Base-by-base conservation (phyloP, 306 rosid genomes). In the Begonia loranthoides region DNA sequence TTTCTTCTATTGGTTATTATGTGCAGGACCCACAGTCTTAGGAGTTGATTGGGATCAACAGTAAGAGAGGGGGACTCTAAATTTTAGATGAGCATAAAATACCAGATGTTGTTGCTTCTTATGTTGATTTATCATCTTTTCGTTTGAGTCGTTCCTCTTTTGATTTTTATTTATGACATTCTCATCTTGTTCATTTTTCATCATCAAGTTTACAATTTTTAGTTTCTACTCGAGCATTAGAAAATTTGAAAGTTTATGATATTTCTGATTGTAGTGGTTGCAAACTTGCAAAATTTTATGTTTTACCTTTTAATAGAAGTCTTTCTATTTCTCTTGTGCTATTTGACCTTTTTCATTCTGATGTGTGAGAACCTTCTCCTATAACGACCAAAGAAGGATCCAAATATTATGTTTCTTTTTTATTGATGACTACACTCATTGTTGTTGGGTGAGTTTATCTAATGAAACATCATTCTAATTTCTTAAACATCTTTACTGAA, bases 91-190 rank as follows among this genome's bases (percentile, higher is more conserved):
- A 50, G 22, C 4, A 4, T 15, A 50, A 17, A 49, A 49, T 49
- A 14, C 16, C 22, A 4, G 5, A 6, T 15, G 9, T 50, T 50
- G 53, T 28, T 14, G 53, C 28, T 4, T 5, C 52, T 49, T 12
- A 6, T 49, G 17, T 15, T 49, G 52, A 49, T 15, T 49, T 49
- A 17, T 49, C 52, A 12, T 49, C 52, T 49, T 49, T 49, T 49
- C 52, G 52, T 14, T 49, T 49, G 22, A 49, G 52, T 49, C 12
- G 6, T 49, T 49, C 52, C 43, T 39, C 10, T n/a, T n/a, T n/a
- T n/a, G n/a, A n/a, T n/a, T n/a, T n/a, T n/a, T n/a, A n/a, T n/a
- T n/a, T n/a, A n/a, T n/a, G n/a, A n/a, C n/a, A n/a, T n/a, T n/a
- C n/a, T n/a, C n/a, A n/a, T n/a, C n/a, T n/a, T n/a, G n/a, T n/a